phyloP scores from a whole-genome alignment of 108 stramenopile genomes.

The Fragilariopsis cylindrus region DNA sequence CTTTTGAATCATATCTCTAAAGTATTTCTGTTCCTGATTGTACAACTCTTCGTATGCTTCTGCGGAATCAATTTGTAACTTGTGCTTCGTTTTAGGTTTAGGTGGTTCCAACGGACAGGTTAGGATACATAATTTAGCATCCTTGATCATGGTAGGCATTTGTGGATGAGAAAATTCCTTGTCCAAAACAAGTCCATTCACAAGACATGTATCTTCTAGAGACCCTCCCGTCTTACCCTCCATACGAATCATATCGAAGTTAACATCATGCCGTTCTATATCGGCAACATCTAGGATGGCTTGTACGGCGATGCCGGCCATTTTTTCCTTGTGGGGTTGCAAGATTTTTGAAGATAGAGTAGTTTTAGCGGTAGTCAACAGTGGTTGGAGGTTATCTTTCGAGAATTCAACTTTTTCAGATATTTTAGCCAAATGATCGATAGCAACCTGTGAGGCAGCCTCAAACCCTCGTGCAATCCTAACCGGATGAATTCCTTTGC shows the following conservation, averaged over 20 bases:
- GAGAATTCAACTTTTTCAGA: slow-evolving; percentile 88
- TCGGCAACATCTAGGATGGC: slow-evolving; percentile 97
- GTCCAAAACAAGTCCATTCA: slow-evolving; percentile 97
- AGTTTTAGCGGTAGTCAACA: slow-evolving; percentile 95
- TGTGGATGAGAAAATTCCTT: slow-evolving; percentile 99
- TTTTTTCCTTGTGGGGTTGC: slow-evolving; percentile 92
- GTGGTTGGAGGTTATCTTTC: slow-evolving; percentile 83
- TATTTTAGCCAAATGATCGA: slow-evolving; percentile 83
- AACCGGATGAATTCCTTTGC: slow-evolving; percentile 95
- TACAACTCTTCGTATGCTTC: slow-evolving; percentile 96
- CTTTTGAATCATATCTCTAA: slow-evolving; percentile 95
- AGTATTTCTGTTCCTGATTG: slow-evolving; percentile 96
- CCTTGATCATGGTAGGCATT: slow-evolving; percentile 90
- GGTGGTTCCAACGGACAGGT: slow-evolving; percentile 99
- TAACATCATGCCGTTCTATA: slow-evolving; percentile 96
- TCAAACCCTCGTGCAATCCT: slow-evolving; percentile 98
- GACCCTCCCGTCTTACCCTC: slow-evolving; percentile 99
- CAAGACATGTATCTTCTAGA: slow-evolving; percentile 96
- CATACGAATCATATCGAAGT: slow-evolving; percentile 99
- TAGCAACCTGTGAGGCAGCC: slow-evolving; percentile 91
- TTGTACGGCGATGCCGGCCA: slow-evolving; percentile 96
- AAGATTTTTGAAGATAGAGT: slow-evolving; percentile 96
- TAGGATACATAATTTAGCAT: slow-evolving; percentile 96
- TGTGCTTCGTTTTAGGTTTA: slow-evolving; percentile 99
- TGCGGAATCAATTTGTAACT: slow-evolving; percentile 94